Base-by-base conservation (phyloP, 495 filamentous ascomycete species). In the Neurospora discreta region DNA sequence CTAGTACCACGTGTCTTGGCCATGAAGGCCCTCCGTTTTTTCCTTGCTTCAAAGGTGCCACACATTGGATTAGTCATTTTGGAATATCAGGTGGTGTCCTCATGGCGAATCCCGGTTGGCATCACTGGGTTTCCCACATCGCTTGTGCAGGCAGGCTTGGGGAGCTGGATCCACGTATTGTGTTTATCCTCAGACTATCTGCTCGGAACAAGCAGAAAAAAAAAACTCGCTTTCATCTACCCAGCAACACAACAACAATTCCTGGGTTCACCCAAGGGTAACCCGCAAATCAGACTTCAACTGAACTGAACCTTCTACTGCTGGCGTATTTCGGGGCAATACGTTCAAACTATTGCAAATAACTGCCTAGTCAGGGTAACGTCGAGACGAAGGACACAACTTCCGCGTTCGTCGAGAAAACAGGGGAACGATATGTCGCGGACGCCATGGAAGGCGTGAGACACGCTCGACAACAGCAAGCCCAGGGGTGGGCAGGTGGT, bases 401-500 rank as follows among this genome's bases (percentile, higher is more conserved):
- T n/a, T 33, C 15, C 26, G 13, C 26, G 52, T 30, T 60, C 52
- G 26, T 60, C 52, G 15, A 60, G 7, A 6, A 33, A 60, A 3
- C 3, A 60, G 15, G 6, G 26, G 18, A 60, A 69, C 11, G 1
- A 69, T 39, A 42, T 44, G 26, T 9, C 6, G 26, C 15, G 2
- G 52, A 60, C 2, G 3, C 52, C 26, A 60, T 60, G 52, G 52
- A 60, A 60, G 52, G 26, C 26, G 26, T 33, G 52, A 60, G 52
- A 60, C n/a, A 71, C 33, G 36, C 39, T 20, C 52, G 69, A 11
- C 33, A 58, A 67, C 43, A 40, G 20, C 68, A 73, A 2, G 10
- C 46, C 30, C 30, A 68, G 5, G 60, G 73, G 38, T 78, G 76
- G 76, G 76, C 70, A 13, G 71, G 68, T 3, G 70, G 73, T 38